Base-by-base conservation (phyloP, 2,329 filamentous ascomycete species). In the Colletotrichum musae region DNA sequence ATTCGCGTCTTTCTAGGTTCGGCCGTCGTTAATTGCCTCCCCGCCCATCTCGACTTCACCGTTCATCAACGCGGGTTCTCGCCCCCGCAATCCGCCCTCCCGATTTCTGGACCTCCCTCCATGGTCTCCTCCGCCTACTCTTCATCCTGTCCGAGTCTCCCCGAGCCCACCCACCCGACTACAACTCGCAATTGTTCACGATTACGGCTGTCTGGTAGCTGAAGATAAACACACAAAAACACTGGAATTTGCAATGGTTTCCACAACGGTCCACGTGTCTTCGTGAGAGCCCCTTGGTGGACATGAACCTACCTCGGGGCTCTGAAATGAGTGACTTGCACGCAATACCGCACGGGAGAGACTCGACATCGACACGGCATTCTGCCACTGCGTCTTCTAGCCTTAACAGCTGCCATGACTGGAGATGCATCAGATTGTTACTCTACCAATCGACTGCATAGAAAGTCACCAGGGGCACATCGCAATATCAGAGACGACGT, bases 1-100 rank as follows among this genome's bases (percentile, higher is more conserved):
- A 73, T 88, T 88, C 86, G 84, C 85, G 85, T 86, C 89, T 93
- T 89, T 94, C 87, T 93, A 97, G 94, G 92, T 97, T 97, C 92
- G 94, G 94, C 87, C 93, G 94, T 86, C 94, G 94, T 93, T 97
- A 94, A 91, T 77, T 77, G 76, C 70, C 72, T 72, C 73, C 58
- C n/a, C 67, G 52, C 48, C 66, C 57, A 66, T 61, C 56, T 57
- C 62, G 56, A 70, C 47, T 48, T 57, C 41, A 26, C 15, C 62
- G 67, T 51, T 58, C 54, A 48, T 45, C 58, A 47, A 63, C 58
- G 48, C 36, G 64, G 64, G 68, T 39, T 39, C 26, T n/a, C 47
- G 36, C 59, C 62, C 58, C 50, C 53, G 51, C 65, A 36, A 32
- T 52, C 47, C 65, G 53, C 26, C 48, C 54, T 68, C 56, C 69